Evolutionary conservation across 176 grass and related monocot species (phyloP).

Genomic region (Hsuehochloa calcarea): DNA sequence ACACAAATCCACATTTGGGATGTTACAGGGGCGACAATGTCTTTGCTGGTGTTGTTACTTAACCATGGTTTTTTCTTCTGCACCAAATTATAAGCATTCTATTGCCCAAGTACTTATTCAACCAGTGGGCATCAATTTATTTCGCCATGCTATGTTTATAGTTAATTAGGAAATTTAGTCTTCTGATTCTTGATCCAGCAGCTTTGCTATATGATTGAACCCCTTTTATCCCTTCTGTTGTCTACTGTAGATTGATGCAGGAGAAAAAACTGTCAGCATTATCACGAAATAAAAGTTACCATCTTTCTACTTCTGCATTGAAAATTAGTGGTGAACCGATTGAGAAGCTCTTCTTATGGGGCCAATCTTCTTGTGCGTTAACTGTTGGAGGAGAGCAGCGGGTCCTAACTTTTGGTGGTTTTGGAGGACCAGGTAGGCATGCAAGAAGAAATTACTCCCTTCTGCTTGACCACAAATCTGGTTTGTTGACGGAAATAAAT

Average conservation of each 20-base stretch:
- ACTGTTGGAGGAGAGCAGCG: constrained; percentile 36
- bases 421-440: constrained; percentile 89
- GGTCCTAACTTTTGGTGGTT: constrained; percentile 84
- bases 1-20: no score
- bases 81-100: not conserved
- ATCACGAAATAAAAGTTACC: constrained; percentile 31
- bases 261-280: constrained; percentile 35
- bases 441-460: constrained; percentile 70
- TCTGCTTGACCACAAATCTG: constrained; percentile 56
- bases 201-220: constrained; percentile 17
- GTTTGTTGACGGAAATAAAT: constrained; percentile 58
- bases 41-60: not conserved
- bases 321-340: constrained; percentile 63
- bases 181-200: constrained; percentile 30
- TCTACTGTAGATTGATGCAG: constrained; percentile 57
- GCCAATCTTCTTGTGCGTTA: constrained; percentile 67
- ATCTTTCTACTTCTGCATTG: constrained; percentile 51
- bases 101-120: not conserved
- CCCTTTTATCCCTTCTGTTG: not conserved
- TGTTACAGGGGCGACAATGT: no score
- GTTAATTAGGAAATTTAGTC: not conserved
- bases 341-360: constrained; percentile 93
- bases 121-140: not conserved
- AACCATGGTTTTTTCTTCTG: constrained; percentile 1
- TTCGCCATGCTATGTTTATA: not conserved